These are phyloP conservation scores for Hypocreales sp. DNA, from an alignment of 2,329 filamentous ascomycete genomes.

Conservation along the genomic window DNA sequence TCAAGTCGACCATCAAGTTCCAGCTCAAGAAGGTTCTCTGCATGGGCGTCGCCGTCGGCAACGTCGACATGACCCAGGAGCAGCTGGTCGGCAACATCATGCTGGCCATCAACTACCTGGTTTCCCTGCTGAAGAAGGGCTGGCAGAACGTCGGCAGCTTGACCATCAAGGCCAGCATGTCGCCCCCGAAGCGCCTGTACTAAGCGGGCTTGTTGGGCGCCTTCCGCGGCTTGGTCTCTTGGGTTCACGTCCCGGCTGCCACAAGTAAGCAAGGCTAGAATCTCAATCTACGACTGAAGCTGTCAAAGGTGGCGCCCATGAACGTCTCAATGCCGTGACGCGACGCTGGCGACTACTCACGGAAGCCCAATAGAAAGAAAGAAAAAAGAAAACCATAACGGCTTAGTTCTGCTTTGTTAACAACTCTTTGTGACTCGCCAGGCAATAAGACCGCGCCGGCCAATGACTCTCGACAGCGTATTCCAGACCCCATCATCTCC, in stretches of 20 bases:
- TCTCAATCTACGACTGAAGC: slow-evolving; percentile 2
- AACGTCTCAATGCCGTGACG: no score
- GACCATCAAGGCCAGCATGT: slow-evolving; percentile 99
- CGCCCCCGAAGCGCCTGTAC: slow-evolving; percentile 94
- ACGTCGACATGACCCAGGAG: slow-evolving; percentile 94
- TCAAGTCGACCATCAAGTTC: slow-evolving; percentile 99
- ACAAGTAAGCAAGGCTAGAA: slow-evolving; percentile 4
- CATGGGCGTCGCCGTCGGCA: slow-evolving; percentile 98
- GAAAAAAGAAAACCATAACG: no score
- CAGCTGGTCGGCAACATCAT: slow-evolving; percentile 98
- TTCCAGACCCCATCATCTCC: slow-evolving; percentile 60
- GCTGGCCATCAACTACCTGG: slow-evolving; percentile 99
- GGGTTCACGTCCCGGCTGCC: no score
- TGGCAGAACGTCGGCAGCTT: slow-evolving; percentile 99
- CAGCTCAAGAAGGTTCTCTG: slow-evolving; percentile 99
- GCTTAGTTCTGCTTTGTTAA: slow-evolving; percentile 1
- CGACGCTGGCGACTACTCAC: no score
- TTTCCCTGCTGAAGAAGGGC: slow-evolving; percentile 99
- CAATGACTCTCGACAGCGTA: slow-evolving; percentile 53
- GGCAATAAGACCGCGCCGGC: slow-evolving; percentile 42
- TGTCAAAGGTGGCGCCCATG: no score
- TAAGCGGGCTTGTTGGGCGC: slow-evolving; percentile 31
- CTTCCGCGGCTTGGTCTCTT: background rate
- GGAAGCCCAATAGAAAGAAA: no score
- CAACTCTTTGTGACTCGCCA: slow-evolving; percentile 54